phyloP scores from a whole-genome alignment of 73 alveolate species.

The Paramecium tetraurelia region DNA sequence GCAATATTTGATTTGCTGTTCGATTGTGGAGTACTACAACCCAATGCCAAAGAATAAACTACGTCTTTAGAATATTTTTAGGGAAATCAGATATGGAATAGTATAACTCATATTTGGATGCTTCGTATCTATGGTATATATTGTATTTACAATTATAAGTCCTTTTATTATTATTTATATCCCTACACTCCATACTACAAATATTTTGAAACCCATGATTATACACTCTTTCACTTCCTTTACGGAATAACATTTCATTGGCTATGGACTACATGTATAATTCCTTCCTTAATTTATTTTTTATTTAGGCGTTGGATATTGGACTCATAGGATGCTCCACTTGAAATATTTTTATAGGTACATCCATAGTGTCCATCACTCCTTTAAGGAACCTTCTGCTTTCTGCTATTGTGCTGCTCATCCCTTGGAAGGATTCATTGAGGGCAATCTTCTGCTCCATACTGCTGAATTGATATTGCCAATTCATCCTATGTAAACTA shows the following conservation, averaged over 20 bases:
- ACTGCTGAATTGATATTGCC: constrained; percentile 35
- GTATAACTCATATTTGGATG: constrained; percentile 17
- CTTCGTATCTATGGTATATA: not conserved
- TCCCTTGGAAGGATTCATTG: constrained; percentile 41
- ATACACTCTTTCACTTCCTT: not conserved
- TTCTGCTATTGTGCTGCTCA: constrained; percentile 51
- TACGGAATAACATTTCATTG: constrained; percentile 16
- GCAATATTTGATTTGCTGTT: not conserved
- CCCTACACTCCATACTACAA: constrained; percentile 39
- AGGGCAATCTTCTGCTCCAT: not conserved
- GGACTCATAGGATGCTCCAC: constrained; percentile 31
- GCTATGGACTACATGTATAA: not conserved
- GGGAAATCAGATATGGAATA: constrained; percentile 36
- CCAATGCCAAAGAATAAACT: constrained; percentile 39
- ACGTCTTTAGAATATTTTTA: not conserved
- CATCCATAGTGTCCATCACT: constrained; percentile 19
- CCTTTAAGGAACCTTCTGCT: constrained; percentile 20
- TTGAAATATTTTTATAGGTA: not conserved
- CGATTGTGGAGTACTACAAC: constrained; percentile 17
- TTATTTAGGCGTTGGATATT: not conserved
- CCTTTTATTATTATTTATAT: constrained; percentile 34
- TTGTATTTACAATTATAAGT: not conserved
- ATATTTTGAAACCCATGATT: constrained; percentile 44
- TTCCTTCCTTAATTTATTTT: not conserved
- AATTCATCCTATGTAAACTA: constrained; percentile 21